A percentile compares a stretch with the other conserved stretches of the same genome.
phyloP scores from a whole-genome alignment of 192 early-diverging fungal species.

The Dimargaris cristalligena region DNA sequence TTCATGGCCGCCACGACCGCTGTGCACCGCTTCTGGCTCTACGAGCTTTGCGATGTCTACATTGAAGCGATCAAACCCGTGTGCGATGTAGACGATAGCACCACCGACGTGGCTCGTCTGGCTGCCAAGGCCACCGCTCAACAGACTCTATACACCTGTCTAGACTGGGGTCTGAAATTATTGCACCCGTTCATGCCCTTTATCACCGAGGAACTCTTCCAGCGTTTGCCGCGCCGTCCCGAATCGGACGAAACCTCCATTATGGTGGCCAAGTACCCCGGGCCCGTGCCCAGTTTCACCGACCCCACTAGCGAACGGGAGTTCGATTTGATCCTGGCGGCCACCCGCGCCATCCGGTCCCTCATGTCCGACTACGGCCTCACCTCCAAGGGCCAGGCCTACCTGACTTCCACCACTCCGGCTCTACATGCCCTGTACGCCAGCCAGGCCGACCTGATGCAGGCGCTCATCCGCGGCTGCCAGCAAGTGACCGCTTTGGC shows the following conservation, averaged over 20 bases:
- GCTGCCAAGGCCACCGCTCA: conserved; percentile 37
- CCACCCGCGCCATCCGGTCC: conserved; percentile 59
- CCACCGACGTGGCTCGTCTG: conserved; percentile 28
- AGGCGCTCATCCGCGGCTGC: conserved; percentile 54
- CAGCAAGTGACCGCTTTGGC: conserved; percentile 45
- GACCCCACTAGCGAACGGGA: conserved; percentile 51
- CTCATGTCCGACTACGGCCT: conserved; percentile 66
- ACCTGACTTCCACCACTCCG: conserved; percentile 32
- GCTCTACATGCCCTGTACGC: conserved; percentile 29
- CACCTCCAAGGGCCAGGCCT: conserved; percentile 29
- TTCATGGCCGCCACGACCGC: conserved; percentile 83
- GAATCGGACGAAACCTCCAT: conserved; percentile 40
- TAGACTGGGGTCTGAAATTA: conserved; percentile 78
- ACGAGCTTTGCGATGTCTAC: conserved; percentile 94
- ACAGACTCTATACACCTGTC: conserved; percentile 87
- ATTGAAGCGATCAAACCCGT: conserved; percentile 88
- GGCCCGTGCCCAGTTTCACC: conserved; percentile 31
- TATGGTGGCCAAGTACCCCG: conserved; percentile 36
- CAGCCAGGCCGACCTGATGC: conserved; percentile 43
- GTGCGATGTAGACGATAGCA: conserved; percentile 45
- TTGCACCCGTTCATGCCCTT: conserved; percentile 98
- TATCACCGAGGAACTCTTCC: conserved; percentile 97
- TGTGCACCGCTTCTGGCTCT: conserved; percentile 86
- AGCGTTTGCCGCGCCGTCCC: conserved; percentile 72
- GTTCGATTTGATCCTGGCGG: conserved; percentile 63